Evolutionary conservation across 2,329 filamentous ascomycete genomes (phyloP).

Genomic region (Penicillium decumbens): DNA sequence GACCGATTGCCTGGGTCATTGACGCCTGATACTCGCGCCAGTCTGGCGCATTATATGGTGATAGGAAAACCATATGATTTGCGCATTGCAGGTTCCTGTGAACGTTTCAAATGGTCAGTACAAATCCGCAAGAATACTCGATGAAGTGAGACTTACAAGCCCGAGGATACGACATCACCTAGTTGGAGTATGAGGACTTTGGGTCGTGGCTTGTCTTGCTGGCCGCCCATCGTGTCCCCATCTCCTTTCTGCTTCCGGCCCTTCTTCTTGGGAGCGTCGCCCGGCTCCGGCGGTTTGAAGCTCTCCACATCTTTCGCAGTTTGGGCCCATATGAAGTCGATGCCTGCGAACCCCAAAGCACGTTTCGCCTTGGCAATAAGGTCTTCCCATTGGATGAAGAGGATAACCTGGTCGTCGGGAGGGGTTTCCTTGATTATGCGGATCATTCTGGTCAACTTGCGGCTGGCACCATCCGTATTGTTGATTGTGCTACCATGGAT

Average conservation of each 20-base stretch:
- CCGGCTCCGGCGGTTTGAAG: slow-evolving; percentile 16
- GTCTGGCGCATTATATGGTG: slow-evolving; percentile 49
- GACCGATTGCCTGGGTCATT: slow-evolving; percentile 62
- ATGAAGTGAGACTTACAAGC: slow-evolving; percentile 48
- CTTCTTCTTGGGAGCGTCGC: slow-evolving; percentile 27
- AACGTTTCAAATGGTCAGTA: slow-evolving; percentile 10
- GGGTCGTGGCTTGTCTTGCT: not conserved
- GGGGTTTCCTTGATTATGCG: slow-evolving; percentile 42
- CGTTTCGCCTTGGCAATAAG: slow-evolving; percentile 39
- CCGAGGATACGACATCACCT: slow-evolving; percentile 55
- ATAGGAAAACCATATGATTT: slow-evolving; percentile 62
- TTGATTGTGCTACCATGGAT: slow-evolving; percentile 20
- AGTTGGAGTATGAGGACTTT: slow-evolving; percentile 57
- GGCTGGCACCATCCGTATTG: slow-evolving; percentile 29
- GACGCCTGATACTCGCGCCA: slow-evolving; percentile 54
- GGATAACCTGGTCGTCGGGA: slow-evolving; percentile 47
- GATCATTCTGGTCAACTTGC: slow-evolving; percentile 48
- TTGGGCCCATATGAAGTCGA: slow-evolving; percentile 37
- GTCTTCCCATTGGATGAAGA: slow-evolving; percentile 53
- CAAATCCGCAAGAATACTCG: not conserved
- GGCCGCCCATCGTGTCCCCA: not conserved
- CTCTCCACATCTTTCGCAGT: slow-evolving; percentile 9
- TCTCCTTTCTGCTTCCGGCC: slow-evolving; percentile 7
- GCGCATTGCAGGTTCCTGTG: slow-evolving; percentile 58
- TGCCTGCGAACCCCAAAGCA: slow-evolving; percentile 26